Evolutionary conservation across 768 basidiomycete species (phyloP).

Genomic region (Tulasnella sp.): DNA sequence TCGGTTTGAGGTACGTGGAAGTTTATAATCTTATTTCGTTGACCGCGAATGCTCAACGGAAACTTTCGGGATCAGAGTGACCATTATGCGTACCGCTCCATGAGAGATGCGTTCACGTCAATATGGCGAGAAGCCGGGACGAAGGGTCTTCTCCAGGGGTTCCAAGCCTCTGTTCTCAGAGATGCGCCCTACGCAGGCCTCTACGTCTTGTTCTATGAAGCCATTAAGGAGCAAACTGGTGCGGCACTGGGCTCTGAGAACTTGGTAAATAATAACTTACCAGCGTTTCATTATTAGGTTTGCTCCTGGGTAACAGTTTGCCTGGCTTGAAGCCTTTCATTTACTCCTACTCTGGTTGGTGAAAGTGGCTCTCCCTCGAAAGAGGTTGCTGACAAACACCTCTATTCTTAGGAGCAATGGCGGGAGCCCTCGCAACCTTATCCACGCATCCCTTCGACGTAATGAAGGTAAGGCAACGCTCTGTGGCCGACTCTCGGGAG

Average conservation of each 20-base stretch:
- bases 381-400: background rate
- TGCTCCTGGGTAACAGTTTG: background rate
- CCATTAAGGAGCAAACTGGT: conserved; percentile 76
- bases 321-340: background rate
- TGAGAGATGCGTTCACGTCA: conserved; percentile 61
- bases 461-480: conserved; percentile 64
- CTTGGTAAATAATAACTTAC: conserved; percentile 39
- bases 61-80: conserved; percentile 57
- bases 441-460: conserved; percentile 93
- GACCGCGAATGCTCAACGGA: too few relatives aligned
- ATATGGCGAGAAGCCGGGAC: conserved; percentile 68
- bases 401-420: conserved; percentile 59
- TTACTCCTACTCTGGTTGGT: background rate
- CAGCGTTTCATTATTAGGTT: conserved; percentile 36
- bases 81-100: conserved; percentile 68
- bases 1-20: conserved; percentile 72
- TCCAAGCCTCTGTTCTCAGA: conserved; percentile 83
- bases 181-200: conserved; percentile 95
- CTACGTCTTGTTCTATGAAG: conserved; percentile 87
- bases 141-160: conserved; percentile 81
- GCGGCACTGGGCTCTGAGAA: conserved; percentile 34
- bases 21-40: background rate
- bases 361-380: background rate
- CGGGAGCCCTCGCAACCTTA: conserved; percentile 82
- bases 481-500: background rate